These are phyloP conservation scores for Amanita subjunquillea DNA, from an alignment of 768 basidiomycete genomes.

Conservation along the genomic window DNA sequence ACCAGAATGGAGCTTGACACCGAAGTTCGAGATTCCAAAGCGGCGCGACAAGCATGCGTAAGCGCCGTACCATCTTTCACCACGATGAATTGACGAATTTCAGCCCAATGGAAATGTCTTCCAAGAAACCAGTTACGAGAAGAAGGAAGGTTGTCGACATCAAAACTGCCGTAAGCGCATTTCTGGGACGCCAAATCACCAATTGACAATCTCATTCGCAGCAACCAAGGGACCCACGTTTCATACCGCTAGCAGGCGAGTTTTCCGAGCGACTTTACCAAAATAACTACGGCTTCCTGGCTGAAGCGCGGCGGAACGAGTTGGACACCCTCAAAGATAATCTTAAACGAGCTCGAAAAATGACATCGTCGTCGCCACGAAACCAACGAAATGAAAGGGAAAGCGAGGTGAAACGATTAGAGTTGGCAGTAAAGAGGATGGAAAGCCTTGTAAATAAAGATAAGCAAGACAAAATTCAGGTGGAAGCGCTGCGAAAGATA, in stretches of 20 bases:
- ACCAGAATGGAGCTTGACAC: constrained; percentile 30
- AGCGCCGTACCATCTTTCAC: constrained; percentile 19
- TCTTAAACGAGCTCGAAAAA: constrained; percentile 58
- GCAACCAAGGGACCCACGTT: constrained; percentile 83
- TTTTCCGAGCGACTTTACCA: constrained; percentile 57
- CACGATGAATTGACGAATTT: constrained; percentile 2
- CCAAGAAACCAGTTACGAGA: constrained; percentile 77
- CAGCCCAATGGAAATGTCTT: constrained; percentile 76
- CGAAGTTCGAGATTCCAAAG: constrained; percentile 40
- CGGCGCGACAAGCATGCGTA: constrained; percentile 83
- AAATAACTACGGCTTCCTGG: constrained; percentile 66
- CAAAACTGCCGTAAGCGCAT: constrained; percentile 43
- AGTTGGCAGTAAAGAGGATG: constrained; percentile 61
- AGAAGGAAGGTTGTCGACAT: constrained; percentile 60
- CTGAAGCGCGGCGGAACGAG: constrained; percentile 54
- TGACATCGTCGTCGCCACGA: constrained; percentile 48
- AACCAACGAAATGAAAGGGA: constrained; percentile 51
- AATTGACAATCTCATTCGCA: constrained; percentile 17
- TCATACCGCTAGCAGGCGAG: constrained; percentile 62
- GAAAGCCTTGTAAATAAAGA: constrained; percentile 74
- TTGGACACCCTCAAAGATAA: constrained; percentile 53
- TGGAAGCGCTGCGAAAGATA: constrained; percentile 46
- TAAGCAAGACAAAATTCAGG: constrained; percentile 58
- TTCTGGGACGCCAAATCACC: not conserved
- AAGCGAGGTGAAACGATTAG: constrained; percentile 59